phyloP scores from a whole-genome alignment of 441 rosid species.

The Euphorbia schlechtendalii region DNA sequence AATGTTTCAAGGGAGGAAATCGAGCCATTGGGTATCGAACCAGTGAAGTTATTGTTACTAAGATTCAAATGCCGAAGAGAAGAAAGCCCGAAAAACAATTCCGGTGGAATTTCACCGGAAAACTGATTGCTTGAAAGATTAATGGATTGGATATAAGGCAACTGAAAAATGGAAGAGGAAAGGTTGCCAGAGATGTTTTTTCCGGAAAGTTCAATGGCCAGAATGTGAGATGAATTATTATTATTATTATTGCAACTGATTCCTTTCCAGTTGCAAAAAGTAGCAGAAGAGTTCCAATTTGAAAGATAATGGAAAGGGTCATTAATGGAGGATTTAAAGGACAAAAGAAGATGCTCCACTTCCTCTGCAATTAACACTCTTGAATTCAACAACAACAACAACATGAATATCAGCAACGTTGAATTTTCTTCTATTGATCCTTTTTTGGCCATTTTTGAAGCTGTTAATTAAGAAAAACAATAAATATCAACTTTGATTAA shows the following conservation, averaged over 20 bases:
- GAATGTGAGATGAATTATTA: slow-evolving; percentile 45
- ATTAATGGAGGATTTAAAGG: slow-evolving; percentile 51
- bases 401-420: slow-evolving; percentile 16
- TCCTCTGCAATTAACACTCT: slow-evolving; percentile 33
- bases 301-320: slow-evolving; percentile 57
- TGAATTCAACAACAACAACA: slow-evolving; percentile 34
- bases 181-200: slow-evolving; percentile 60
- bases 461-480: too few relatives aligned
- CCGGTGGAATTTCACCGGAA: slow-evolving; percentile 42
- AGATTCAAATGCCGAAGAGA: slow-evolving; percentile 61
- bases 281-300: slow-evolving; percentile 50
- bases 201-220: slow-evolving; percentile 39
- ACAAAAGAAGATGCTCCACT: slow-evolving; percentile 46
- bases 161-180: slow-evolving; percentile 36
- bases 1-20: slow-evolving; percentile 38
- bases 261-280: slow-evolving; percentile 63
- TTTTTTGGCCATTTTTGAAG: slow-evolving; percentile 25
- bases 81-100: slow-evolving; percentile 34
- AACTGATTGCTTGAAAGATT: slow-evolving; percentile 65
- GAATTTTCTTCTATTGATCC: slow-evolving; percentile 14
- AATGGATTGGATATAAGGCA: slow-evolving; percentile 44
- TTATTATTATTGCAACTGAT: slow-evolving; percentile 52
- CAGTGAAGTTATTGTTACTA: slow-evolving; percentile 79
- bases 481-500: too few relatives aligned
- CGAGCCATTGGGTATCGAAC: slow-evolving; percentile 40